Conservation (phyloP, 352 stramenopile genomes). For the Albugo candida region DNA sequence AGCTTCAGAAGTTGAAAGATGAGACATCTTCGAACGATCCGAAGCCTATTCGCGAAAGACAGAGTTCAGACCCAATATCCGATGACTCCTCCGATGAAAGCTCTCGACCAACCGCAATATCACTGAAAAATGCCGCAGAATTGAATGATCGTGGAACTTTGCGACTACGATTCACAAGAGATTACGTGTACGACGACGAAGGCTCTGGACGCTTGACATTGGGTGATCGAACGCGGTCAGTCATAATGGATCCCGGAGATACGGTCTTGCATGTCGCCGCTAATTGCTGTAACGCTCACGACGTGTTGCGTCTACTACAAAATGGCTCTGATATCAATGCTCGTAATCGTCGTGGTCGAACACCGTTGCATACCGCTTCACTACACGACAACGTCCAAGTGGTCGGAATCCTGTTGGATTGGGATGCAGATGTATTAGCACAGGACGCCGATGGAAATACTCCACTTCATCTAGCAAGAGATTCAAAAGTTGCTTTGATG, state of each 20-base stretch:
- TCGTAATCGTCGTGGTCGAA: constrained; percentile 53
- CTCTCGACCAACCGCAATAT: constrained; percentile 1
- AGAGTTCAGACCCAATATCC: constrained; percentile 35
- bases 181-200: constrained; percentile 35
- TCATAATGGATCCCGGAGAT: constrained; percentile 72
- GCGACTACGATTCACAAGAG: constrained; percentile 69
- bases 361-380: constrained; percentile 62
- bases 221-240: constrained; percentile 35
- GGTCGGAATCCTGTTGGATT: constrained; percentile 58
- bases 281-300: constrained; percentile 73
- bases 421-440: constrained; percentile 56
- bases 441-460: constrained; percentile 75
- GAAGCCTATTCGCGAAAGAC: background rate
- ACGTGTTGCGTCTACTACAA: constrained; percentile 69
- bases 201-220: constrained; percentile 13
- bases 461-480: constrained; percentile 57
- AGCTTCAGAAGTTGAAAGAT: background rate
- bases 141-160: constrained; percentile 23
- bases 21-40: background rate
- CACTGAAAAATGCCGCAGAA: too few relatives aligned
- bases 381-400: constrained; percentile 69
- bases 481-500: constrained; percentile 59
- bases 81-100: constrained; percentile 51
- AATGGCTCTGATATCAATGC: constrained; percentile 77
- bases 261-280: constrained; percentile 72